A percentile compares a stretch with the other conserved stretches of the same genome.
phyloP scores from a whole-genome alignment of 495 filamentous ascomycete genomes.

The Paragyromitra xinjiangensis region DNA sequence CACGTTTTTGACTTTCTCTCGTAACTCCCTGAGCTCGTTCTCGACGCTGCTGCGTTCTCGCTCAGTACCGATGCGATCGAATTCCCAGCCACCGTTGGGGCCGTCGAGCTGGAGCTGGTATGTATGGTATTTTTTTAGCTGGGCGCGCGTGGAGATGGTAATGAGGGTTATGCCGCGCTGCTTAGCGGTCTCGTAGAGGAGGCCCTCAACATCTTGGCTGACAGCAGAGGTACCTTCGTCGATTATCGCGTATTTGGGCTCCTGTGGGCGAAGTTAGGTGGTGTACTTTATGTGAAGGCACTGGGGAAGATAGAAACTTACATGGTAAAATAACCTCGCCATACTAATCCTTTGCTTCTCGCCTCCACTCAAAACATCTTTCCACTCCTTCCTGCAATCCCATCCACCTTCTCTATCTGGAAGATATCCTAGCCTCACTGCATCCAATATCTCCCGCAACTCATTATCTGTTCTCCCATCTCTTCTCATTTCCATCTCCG shows the following conservation, averaged over 20 bases:
- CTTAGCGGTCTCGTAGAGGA: slow-evolving; percentile 91
- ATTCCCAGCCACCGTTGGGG: slow-evolving; percentile 73
- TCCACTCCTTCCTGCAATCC: slow-evolving; percentile 98
- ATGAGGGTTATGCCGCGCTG: slow-evolving; percentile 81
- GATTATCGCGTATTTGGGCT: slow-evolving; percentile 90
- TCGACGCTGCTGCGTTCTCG: slow-evolving; percentile 90
- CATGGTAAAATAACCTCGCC: slow-evolving; percentile 90
- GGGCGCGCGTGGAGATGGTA: slow-evolving; percentile 91
- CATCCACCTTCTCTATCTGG: slow-evolving; percentile 93
- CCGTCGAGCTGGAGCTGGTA: slow-evolving; percentile 81
- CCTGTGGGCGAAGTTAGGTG: slow-evolving; percentile 37
- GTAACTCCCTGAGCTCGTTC: slow-evolving; percentile 83
- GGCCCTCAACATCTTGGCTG: slow-evolving; percentile 89
- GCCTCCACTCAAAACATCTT: slow-evolving; percentile 94
- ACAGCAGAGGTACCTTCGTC: slow-evolving; percentile 97
- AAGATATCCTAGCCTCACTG: slow-evolving; percentile 85
- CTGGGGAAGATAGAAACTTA: slow-evolving; percentile 2
- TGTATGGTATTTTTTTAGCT: slow-evolving; percentile 92
- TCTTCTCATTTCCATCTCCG: slow-evolving; percentile 90
- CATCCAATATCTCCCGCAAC: slow-evolving; percentile 78
- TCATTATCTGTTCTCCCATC: slow-evolving; percentile 76
- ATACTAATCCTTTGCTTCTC: slow-evolving; percentile 97
- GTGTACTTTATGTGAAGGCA: neutral
- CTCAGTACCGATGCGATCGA: slow-evolving; percentile 91
- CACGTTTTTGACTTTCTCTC: slow-evolving; percentile 78